These are phyloP conservation scores for Helicostylum pulchrum DNA, from an alignment of 192 early-diverging fungal species.

Conservation along the genomic window DNA sequence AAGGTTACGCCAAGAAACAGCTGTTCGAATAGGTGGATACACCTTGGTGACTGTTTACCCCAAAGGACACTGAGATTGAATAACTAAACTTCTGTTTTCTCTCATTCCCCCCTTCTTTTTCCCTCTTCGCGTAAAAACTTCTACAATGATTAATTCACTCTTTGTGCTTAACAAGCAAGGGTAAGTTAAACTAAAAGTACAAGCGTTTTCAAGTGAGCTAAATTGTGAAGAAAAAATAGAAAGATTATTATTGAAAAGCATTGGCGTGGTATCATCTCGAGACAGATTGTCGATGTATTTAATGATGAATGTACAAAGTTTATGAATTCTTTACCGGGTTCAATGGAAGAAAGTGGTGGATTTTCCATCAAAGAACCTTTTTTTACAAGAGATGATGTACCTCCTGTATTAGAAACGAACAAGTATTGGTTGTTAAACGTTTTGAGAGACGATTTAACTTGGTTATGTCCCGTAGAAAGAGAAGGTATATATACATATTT, in stretches of 20 bases:
- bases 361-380: constrained; percentile 24
- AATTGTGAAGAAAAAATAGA: constrained; percentile 34
- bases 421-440: constrained; percentile 66
- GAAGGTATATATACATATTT: constrained; percentile 56
- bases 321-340: constrained; percentile 43
- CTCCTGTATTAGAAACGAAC: constrained; percentile 61
- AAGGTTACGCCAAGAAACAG: too few relatives aligned
- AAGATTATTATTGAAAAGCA: constrained; percentile 88
- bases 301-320: constrained; percentile 58
- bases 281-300: constrained; percentile 60
- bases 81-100: background rate
- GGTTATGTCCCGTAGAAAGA: constrained; percentile 66
- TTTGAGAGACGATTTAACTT: constrained; percentile 69
- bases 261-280: constrained; percentile 67
- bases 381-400: constrained; percentile 53
- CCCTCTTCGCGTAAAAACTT: background rate
- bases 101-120: background rate
- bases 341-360: constrained; percentile 23
- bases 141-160: constrained; percentile 57
- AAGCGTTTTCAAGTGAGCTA: background rate
- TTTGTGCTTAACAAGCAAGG: constrained; percentile 67
- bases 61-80: background rate
- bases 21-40: too few relatives aligned
- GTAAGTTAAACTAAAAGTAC: constrained; percentile 30
- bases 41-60: too few relatives aligned